These are phyloP conservation scores for Sclerotinia sclerotiorum DNA, from an alignment of 2,329 filamentous ascomycete genomes.

Conservation along the genomic window DNA sequence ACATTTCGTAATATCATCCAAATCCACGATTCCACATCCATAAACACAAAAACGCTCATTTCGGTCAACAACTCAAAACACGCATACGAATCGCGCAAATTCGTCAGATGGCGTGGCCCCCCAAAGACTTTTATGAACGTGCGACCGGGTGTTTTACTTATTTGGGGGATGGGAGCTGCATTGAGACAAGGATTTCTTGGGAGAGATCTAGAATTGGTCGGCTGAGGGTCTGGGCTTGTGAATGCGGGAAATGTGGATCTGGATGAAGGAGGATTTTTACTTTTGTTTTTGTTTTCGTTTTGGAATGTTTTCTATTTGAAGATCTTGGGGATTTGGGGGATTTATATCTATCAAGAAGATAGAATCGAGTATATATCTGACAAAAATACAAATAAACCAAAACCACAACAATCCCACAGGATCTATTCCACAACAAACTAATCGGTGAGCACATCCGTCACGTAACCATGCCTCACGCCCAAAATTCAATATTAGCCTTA, in stretches of 20 bases:
- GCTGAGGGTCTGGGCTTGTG: neutral
- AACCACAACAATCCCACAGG: too few relatives aligned
- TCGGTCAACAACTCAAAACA: neutral
- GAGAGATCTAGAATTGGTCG: neutral
- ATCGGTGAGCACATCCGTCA: neutral
- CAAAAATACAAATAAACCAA: neutral
- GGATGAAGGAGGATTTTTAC: neutral
- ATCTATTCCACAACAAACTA: too few relatives aligned
- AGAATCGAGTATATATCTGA: neutral
- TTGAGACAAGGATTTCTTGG: neutral
- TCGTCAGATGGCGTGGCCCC: neutral
- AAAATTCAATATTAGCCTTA: slow-evolving; percentile 11
- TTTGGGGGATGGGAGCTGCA: neutral
- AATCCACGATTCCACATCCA: neutral
- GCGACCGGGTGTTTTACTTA: neutral
- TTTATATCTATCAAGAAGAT: neutral
- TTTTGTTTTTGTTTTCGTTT: too few relatives aligned
- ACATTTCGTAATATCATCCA: neutral
- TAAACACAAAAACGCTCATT: neutral
- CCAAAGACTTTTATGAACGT: neutral
- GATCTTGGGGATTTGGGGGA: too few relatives aligned
- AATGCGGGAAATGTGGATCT: neutral
- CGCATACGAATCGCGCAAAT: too few relatives aligned
- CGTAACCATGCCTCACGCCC: neutral
- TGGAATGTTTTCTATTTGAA: too few relatives aligned